A percentile compares a stretch with the other conserved stretches of the same genome.
These are phyloP conservation scores for Lachancea dasiensis DNA, from an alignment of 805 yeast genomes.

Conservation along the genomic window DNA sequence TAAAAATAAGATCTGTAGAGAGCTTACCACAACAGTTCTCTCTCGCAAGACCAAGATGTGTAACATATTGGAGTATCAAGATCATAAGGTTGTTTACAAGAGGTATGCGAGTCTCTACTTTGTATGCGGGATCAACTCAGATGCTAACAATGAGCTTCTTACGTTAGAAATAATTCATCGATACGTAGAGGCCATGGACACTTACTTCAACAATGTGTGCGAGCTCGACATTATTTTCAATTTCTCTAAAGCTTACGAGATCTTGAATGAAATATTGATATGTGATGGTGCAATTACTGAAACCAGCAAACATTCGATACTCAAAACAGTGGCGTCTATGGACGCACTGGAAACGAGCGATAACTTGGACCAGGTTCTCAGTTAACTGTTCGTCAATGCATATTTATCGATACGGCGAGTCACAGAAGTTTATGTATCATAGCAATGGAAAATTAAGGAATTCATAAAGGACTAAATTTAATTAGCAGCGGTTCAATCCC, in stretches of 20 bases:
- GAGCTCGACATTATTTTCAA: constrained; percentile 96
- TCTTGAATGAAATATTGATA: constrained; percentile 80
- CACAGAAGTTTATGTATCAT: not conserved
- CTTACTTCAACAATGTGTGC: constrained; percentile 90
- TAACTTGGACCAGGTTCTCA: constrained; percentile 41
- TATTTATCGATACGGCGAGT: not conserved
- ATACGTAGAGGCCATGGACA: constrained; percentile 95
- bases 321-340: constrained; percentile 72
- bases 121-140: constrained; percentile 60
- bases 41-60: constrained; percentile 92
- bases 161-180: constrained; percentile 85
- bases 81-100: constrained; percentile 74
- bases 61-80: constrained; percentile 79
- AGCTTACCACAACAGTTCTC: constrained; percentile 78
- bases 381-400: constrained; percentile 17
- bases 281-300: constrained; percentile 83
- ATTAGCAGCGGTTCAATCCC: no score
- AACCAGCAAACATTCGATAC: constrained; percentile 70
- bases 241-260: constrained; percentile 87
- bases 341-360: constrained; percentile 82
- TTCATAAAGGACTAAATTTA: no score
- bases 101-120: constrained; percentile 92
- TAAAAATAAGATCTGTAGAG: constrained; percentile 75
- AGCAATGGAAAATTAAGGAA: no score
- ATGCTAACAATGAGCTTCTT: constrained; percentile 68